Base-by-base conservation (phyloP, 768 basidiomycete genomes). In the Mycena belliarum region DNA sequence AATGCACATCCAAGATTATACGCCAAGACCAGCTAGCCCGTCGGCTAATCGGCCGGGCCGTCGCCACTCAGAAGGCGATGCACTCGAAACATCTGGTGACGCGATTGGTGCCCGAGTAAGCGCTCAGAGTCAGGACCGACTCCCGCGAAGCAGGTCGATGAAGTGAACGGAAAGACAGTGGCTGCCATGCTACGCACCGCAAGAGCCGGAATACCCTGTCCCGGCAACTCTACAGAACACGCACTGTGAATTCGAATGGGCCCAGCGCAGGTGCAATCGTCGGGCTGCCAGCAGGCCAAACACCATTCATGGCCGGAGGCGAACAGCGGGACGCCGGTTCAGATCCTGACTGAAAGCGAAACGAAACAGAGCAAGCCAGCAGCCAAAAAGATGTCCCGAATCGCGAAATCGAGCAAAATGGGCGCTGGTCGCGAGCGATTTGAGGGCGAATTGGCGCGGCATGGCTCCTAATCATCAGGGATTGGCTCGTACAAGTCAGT, bases 391-490 rank as follows among this genome's bases (percentile, higher is more conserved):
- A 24, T 24, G 45, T 21, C 20, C 11, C 37, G 20, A 12, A 46
- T 24, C 14, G 26, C 37, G 52, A 37, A n/a, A 18, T 32, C 23
- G 37, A 46, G 16, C 24, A 18, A 3, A 15, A n/a, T n/a, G n/a
- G n/a, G n/a, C n/a, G n/a, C n/a, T n/a, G 38, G 15, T 46, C 29
- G 53, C 45, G 46, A 43, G 32, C 48, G 40, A 48, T 15, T 32
- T 32, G 10, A 43, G 15, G 48, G 47, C 41, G 24, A 49, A 38
- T 46, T 45, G 24, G 18, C 7, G 9, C n/a, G n/a, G n/a, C n/a
- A n/a, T n/a, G 20, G 14, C 9, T 33, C 40, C 33, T 56, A 49
- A 56, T 56, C n/a, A 56, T 56, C 55, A 56, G 33, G 0, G 40
- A 37, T 43, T 44, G 32, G 24, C 49, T 49, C 24, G 23, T 29